These are phyloP conservation scores for Neofusicoccum laricinum DNA, from an alignment of 2,329 filamentous ascomycete species.

Conservation along the genomic window DNA sequence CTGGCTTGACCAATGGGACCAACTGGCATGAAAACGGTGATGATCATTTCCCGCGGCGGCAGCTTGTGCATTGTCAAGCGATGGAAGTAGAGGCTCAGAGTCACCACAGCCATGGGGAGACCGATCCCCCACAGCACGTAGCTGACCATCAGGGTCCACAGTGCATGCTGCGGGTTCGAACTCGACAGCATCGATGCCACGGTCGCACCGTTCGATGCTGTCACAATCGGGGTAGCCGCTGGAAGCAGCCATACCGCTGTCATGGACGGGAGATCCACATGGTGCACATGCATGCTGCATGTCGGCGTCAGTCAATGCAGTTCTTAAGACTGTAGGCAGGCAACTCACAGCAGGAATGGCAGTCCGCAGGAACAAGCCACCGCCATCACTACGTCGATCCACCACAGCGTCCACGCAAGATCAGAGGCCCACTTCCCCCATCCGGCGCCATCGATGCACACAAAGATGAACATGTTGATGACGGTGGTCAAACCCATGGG, in stretches of 20 bases:
- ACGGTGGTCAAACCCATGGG: slow-evolving; percentile 69
- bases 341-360: slow-evolving; percentile 55
- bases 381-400: slow-evolving; percentile 46
- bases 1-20: slow-evolving; percentile 66
- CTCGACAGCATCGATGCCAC: slow-evolving; percentile 55
- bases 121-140: slow-evolving; percentile 70
- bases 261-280: slow-evolving; percentile 49
- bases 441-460: slow-evolving; percentile 44
- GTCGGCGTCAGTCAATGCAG: background rate
- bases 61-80: slow-evolving; percentile 65
- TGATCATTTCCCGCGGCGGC: slow-evolving; percentile 64
- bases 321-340: background rate
- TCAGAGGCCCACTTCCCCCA: slow-evolving; percentile 50
- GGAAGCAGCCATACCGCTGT: slow-evolving; percentile 65
- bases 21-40: slow-evolving; percentile 65
- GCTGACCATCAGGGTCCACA: slow-evolving; percentile 61
- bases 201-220: slow-evolving; percentile 62
- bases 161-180: slow-evolving; percentile 51
- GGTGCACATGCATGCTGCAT: background rate
- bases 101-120: slow-evolving; percentile 57
- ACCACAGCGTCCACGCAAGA: slow-evolving; percentile 51
- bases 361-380: slow-evolving; percentile 50
- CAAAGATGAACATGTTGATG: slow-evolving; percentile 61
- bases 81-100: slow-evolving; percentile 68
- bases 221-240: slow-evolving; percentile 65